Evolutionary conservation across 176 grass and related monocot species (phyloP).

Genomic region (Raddia guianensis): DNA sequence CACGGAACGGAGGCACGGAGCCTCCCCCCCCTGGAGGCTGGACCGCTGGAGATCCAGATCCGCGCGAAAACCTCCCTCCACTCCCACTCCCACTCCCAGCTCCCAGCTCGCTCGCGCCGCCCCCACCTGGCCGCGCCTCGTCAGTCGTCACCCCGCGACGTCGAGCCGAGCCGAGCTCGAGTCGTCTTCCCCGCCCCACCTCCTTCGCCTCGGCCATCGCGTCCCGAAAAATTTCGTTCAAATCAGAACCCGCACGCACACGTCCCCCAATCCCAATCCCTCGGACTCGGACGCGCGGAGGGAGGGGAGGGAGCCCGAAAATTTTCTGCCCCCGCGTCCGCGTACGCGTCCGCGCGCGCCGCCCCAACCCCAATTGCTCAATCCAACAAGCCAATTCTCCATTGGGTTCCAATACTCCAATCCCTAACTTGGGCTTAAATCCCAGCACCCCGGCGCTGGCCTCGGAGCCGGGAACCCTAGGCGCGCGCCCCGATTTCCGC

Average conservation of each 20-base stretch:
- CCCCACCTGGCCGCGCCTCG: constrained; percentile 28
- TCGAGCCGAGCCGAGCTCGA: background rate
- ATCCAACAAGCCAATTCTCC: too few species aligned
- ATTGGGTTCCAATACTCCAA: too few species aligned
- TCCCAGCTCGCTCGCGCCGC: background rate
- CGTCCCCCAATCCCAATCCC: constrained; percentile 37
- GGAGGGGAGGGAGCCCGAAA: constrained; percentile 21
- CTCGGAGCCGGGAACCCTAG: constrained; percentile 47
- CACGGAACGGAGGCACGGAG: background rate
- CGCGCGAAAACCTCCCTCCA: constrained; percentile 38
- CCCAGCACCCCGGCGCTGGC: background rate
- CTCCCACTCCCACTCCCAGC: too few species aligned
- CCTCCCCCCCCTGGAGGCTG: background rate
- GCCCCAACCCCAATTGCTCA: constrained; percentile 1
- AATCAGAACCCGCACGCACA: constrained; percentile 42
- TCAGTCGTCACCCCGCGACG: background rate
- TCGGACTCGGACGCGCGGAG: constrained; percentile 16
- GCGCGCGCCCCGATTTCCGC: constrained; percentile 14
- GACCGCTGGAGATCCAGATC: constrained; percentile 48
- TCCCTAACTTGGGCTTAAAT: constrained; percentile 25
- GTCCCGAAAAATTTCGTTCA: constrained; percentile 49
- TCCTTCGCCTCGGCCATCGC: background rate
- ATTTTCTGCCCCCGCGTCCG: constrained; percentile 29
- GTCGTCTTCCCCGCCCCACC: constrained; percentile 34
- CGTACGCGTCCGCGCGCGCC: constrained; percentile 15